Base-by-base conservation (phyloP, 768 basidiomycete genomes). In the Rhizopogon sp. region DNA sequence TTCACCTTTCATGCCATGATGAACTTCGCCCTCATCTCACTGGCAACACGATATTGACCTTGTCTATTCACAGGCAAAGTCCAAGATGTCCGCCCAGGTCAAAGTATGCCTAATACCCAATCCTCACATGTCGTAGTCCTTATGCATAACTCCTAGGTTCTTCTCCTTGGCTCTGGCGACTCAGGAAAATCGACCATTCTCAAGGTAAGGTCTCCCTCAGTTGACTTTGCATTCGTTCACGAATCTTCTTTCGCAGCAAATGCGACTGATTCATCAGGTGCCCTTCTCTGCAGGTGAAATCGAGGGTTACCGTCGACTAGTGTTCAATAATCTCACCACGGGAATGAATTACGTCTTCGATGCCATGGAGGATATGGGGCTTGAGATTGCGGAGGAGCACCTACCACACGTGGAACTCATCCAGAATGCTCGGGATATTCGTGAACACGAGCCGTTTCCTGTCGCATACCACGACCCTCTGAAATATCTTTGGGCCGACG, bases 101-200 rank as follows among this genome's bases (percentile, higher is more conserved):
- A 91, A 92, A 81, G 89, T 88, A 57, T 41, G 70, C 62, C 43
- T 2, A n/a, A n/a, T 28, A 14, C 41, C 29, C 17, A 45, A 25
- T 43, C 14, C 33, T 11, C 13, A 13, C 2, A 14, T 41, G n/a
- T 20, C 8, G 3, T 10, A 5, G 16, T 39, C 14, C 33, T 39
- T 8, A 39, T 14, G n/a, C 11, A 20, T 20, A 9, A 14, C 7
- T 35, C 54, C 20, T 57, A 94, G 88, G 86, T 97, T 14, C 77
- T 98, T 49, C 78, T 98, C 25, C 78, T 98, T 39, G 94, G 94
- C 42, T 94, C 94, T 42, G 94, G 94, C 29, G 94, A 96, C 67
- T 90, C 88, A 33, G 94, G 94, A 22, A 98, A 97, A 72, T 91
- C 89, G 6, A 97, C 94, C 8, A 80, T 97, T 64, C 79, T 94